A percentile compares a stretch with the other conserved stretches of the same genome.
These are phyloP conservation scores for Berkeleyomyces basicola DNA, from an alignment of 2,329 filamentous ascomycete genomes.

Conservation along the genomic window DNA sequence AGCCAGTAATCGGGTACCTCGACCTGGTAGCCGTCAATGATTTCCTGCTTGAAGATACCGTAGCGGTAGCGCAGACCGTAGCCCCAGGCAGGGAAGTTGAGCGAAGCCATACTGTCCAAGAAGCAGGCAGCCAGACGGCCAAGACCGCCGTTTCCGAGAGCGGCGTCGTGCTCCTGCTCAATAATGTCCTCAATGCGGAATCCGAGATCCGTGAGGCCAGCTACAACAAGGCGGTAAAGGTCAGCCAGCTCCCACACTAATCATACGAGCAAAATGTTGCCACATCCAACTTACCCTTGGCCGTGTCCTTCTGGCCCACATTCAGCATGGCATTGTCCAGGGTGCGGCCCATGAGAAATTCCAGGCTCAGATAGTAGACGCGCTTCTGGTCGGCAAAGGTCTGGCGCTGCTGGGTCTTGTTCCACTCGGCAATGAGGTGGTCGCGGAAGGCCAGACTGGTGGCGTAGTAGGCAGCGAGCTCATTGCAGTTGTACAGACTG, in stretches of 20 bases:
- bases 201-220: constrained; percentile 72
- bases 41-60: constrained; percentile 98
- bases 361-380: constrained; percentile 91
- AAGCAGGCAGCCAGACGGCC: constrained; percentile 92
- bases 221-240: constrained; percentile 28
- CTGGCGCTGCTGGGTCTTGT: constrained; percentile 92
- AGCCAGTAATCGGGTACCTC: constrained; percentile 98
- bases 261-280: neutral
- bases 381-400: constrained; percentile 82
- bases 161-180: constrained; percentile 86
- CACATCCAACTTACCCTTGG: constrained; percentile 43
- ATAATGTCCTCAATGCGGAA: constrained; percentile 97
- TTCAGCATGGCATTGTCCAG: constrained; percentile 99
- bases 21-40: constrained; percentile 93
- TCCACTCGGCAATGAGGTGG: constrained; percentile 88
- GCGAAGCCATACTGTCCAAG: constrained; percentile 82
- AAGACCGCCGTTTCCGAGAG: constrained; percentile 87
- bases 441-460: constrained; percentile 86
- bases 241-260: constrained; percentile 10
- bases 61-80: constrained; percentile 93
- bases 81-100: constrained; percentile 94
- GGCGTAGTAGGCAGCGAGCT: constrained; percentile 79
- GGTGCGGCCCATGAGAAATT: constrained; percentile 93
- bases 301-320: constrained; percentile 69
- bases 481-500: constrained; percentile 96